Conservation (phyloP, 164 flowering plant species). For the Santalum album region DNA sequence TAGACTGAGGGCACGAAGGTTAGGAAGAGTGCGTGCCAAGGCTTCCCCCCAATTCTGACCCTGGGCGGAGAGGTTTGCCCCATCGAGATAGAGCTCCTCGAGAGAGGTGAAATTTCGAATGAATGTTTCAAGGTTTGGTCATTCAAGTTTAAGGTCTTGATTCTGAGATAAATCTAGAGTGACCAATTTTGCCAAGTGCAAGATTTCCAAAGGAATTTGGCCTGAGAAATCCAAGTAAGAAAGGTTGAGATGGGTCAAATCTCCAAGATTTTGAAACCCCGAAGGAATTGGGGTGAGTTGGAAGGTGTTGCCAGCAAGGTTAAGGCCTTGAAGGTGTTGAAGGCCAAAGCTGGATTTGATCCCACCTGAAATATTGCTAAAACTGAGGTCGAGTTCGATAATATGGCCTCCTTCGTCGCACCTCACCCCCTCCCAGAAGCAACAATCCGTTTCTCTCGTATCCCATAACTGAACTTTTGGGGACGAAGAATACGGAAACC, state of each 20-base stretch:
- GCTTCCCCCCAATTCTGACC: no score
- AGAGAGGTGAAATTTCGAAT: constrained; percentile 3
- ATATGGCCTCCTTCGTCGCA: no score
- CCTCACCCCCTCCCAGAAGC: no score
- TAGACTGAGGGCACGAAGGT: no score
- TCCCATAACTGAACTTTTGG: no score
- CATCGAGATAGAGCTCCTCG: constrained; percentile 1
- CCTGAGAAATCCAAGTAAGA: constrained; percentile 6
- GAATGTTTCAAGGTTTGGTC: not conserved
- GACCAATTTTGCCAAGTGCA: constrained; percentile 7
- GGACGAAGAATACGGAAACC: not conserved
- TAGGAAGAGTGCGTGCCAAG: no score
- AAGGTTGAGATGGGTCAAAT: constrained; percentile 15
- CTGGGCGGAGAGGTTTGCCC: not conserved
- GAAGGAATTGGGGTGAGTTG: not conserved
- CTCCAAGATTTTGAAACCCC: not conserved
- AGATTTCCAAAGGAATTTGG: constrained; percentile 12
- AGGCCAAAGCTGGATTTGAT: constrained; percentile 6
- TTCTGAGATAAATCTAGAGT: constrained; percentile 12
- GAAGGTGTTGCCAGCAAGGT: constrained; percentile 12
- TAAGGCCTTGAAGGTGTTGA: constrained; percentile 9
- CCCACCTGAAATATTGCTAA: constrained; percentile 1
- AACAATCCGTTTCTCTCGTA: not conserved
- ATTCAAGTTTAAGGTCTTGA: not conserved
- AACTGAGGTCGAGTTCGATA: constrained; percentile 11